Conservation (phyloP, 352 stramenopile species). For the Globisporangium paroecandrum region DNA sequence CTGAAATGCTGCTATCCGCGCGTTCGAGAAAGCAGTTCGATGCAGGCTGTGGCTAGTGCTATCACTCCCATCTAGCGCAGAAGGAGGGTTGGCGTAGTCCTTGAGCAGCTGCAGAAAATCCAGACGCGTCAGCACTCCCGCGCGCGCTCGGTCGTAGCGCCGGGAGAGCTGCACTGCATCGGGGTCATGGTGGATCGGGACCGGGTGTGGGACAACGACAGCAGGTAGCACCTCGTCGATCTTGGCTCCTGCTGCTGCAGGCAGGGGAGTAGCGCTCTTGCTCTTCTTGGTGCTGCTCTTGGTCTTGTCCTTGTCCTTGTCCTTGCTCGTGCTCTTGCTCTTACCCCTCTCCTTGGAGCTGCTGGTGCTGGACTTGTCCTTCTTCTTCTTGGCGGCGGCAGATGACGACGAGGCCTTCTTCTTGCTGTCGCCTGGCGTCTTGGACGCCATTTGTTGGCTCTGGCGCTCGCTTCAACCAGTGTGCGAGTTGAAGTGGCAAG, state of each 20-base stretch:
- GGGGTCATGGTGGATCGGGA: conserved; percentile 27
- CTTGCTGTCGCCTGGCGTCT: conserved; percentile 5
- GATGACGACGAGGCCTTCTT: neutral
- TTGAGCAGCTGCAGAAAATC: conserved; percentile 71
- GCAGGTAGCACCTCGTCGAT: neutral
- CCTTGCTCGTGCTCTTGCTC: conserved; percentile 19
- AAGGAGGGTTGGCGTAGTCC: conserved; percentile 51
- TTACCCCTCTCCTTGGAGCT: neutral
- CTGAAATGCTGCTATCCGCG: neutral
- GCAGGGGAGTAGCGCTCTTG: conserved; percentile 18
- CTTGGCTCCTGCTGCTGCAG: conserved; percentile 7
- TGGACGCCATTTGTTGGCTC: neutral
- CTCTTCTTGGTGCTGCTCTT: conserved; percentile 34
- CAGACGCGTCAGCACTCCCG: conserved; percentile 44
- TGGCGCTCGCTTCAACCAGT: neutral
- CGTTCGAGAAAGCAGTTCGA: neutral
- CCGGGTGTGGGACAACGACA: neutral
- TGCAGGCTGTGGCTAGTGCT: neutral
- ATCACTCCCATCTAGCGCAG: neutral
- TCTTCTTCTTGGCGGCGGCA: conserved; percentile 12
- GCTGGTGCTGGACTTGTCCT: conserved; percentile 15
- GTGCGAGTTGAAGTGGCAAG: neutral
- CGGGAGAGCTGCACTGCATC: conserved; percentile 82
- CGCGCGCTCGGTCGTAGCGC: conserved; percentile 61
- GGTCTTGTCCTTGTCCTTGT: conserved; percentile 16